phyloP scores from a whole-genome alignment of 2,329 filamentous ascomycete species.

The Bipolaris cookei region DNA sequence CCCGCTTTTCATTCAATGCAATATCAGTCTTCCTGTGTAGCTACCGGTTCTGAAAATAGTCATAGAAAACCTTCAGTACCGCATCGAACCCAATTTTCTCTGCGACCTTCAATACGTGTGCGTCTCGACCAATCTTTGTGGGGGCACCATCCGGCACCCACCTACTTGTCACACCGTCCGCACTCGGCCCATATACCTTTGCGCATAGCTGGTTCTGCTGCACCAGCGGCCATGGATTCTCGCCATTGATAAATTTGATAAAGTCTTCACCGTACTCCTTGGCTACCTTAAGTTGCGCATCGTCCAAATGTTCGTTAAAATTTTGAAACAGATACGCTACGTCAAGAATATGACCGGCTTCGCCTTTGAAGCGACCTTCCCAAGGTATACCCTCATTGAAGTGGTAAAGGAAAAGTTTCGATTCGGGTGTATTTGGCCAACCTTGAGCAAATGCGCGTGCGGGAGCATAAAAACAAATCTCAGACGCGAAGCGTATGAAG shows the following conservation, averaged over 20 bases:
- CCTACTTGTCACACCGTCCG: constrained; percentile 33
- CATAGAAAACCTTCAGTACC: constrained; percentile 32
- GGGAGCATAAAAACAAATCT: constrained; percentile 56
- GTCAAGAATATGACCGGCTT: constrained; percentile 46
- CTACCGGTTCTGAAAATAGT: constrained; percentile 35
- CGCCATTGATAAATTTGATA: constrained; percentile 43
- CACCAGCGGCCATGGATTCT: constrained; percentile 43
- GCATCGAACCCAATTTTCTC: constrained; percentile 35
- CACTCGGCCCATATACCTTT: constrained; percentile 41
- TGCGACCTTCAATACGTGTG: constrained; percentile 34
- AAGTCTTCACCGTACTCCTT: constrained; percentile 38
- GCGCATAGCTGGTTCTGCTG: constrained; percentile 29
- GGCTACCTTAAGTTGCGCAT: constrained; percentile 33
- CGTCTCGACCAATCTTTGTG: constrained; percentile 35
- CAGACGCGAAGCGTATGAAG: constrained; percentile 54
- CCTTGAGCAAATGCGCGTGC: constrained; percentile 51
- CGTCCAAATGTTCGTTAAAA: constrained; percentile 37
- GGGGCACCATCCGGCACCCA: constrained; percentile 36
- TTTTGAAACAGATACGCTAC: constrained; percentile 45
- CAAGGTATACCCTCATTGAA: constrained; percentile 47
- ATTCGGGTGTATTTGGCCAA: constrained; percentile 37
- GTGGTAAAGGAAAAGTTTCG: constrained; percentile 43
- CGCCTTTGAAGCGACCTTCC: constrained; percentile 43
- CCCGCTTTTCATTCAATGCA: too few relatives aligned
- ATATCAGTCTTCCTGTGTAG: too few relatives aligned